Percentiles rank a stretch among this genome's conserved stretches.
Conservation (phyloP, 306 rosid species). For the Trifolium repens region DNA sequence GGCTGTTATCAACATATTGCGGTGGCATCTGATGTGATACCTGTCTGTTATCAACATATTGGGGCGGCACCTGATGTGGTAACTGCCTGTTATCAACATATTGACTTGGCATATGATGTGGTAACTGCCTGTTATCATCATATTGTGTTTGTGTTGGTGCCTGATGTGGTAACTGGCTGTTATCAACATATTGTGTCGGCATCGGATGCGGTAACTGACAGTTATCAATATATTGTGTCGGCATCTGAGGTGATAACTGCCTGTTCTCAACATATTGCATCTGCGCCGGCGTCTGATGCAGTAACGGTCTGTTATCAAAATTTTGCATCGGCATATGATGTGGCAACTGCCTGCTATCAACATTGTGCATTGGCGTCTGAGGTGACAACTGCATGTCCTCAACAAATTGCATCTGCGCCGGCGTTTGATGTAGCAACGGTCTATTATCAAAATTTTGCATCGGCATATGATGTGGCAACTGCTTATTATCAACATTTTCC, state of each 20-base stretch:
- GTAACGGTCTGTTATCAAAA: background rate
- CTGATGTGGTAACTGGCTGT: background rate
- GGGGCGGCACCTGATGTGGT: background rate
- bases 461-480: background rate
- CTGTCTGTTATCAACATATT: background rate
- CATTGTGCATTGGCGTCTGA: background rate
- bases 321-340: background rate
- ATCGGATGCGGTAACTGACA: background rate
- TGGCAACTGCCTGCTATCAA: background rate
- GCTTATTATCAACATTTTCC: background rate
- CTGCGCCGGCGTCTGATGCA: background rate
- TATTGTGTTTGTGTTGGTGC: background rate
- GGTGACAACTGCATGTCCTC: no score
- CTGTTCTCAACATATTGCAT: background rate
- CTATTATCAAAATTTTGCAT: background rate
- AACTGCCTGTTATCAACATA: background rate
- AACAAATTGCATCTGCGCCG: no score
- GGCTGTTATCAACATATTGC: background rate
- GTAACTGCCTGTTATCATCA: background rate
- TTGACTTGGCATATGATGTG: background rate
- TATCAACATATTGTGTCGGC: background rate
- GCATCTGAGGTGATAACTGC: background rate
- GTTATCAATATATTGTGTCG: background rate
- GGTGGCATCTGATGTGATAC: background rate
- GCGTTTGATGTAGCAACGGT: background rate